Evolutionary conservation across 345 rosid genomes (phyloP).

Genomic region (Brassica incana): DNA sequence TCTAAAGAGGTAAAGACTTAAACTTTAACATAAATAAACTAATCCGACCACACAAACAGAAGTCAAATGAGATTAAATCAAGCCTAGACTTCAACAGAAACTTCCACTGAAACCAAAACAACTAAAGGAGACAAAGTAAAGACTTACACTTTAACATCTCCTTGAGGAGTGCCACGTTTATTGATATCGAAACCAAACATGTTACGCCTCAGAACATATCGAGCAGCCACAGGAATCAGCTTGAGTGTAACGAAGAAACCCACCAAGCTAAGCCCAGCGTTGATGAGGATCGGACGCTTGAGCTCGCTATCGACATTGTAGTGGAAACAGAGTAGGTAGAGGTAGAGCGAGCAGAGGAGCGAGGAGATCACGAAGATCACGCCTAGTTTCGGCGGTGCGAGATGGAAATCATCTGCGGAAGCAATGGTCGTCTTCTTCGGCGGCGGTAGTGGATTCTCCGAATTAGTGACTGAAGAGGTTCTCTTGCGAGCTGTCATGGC

Average conservation of each 20-base stretch:
- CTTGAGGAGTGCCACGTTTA: slow-evolving; percentile 90
- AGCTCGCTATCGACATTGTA: slow-evolving; percentile 65
- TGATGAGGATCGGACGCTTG: slow-evolving; percentile 74
- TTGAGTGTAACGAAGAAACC: slow-evolving; percentile 72
- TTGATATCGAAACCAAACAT: slow-evolving; percentile 94
- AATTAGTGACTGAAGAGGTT: slow-evolving; percentile 31
- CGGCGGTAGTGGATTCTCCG: slow-evolving; percentile 10
- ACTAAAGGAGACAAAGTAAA: slow-evolving; percentile 50
- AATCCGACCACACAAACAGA: no score
- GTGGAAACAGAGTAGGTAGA: slow-evolving; percentile 63
- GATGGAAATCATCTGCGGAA: slow-evolving; percentile 45
- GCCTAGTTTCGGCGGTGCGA: slow-evolving; percentile 70
- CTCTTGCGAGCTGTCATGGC: slow-evolving; percentile 86
- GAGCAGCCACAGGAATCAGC: slow-evolving; percentile 89
- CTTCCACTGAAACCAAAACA: not conserved
- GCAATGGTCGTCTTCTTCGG: slow-evolving; percentile 2
- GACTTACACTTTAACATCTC: slow-evolving; percentile 84
- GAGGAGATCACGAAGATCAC: slow-evolving; percentile 56
- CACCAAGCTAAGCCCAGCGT: slow-evolving; percentile 74
- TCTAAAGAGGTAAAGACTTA: no score
- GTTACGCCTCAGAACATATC: slow-evolving; percentile 75
- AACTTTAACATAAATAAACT: no score
- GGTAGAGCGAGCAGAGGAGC: slow-evolving; percentile 58
- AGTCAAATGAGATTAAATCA: no score
- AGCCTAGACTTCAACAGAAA: no score